Percentiles rank a stretch among this genome's conserved stretches.
These are phyloP conservation scores for Colletotrichum scovillei DNA, from an alignment of 2,329 filamentous ascomycete genomes.

Conservation along the genomic window DNA sequence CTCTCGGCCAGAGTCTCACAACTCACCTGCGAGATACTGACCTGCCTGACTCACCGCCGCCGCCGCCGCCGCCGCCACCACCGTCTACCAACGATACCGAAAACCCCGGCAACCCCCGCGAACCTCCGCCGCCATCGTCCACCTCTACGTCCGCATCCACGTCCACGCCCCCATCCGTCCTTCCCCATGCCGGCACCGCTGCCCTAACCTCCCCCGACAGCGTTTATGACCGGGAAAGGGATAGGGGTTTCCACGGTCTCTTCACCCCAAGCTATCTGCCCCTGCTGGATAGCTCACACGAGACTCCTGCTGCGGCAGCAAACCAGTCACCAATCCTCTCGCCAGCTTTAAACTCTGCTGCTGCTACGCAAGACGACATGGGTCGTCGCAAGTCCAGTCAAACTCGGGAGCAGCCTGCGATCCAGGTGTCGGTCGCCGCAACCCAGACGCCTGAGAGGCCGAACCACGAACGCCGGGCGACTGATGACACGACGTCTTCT, in stretches of 20 bases:
- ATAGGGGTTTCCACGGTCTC: constrained; percentile 70
- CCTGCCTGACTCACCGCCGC: constrained; percentile 47
- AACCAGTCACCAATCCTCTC: constrained; percentile 37
- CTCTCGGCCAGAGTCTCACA: constrained; percentile 38
- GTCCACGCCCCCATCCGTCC: constrained; percentile 19
- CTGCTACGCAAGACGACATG: constrained; percentile 16
- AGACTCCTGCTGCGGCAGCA: constrained; percentile 35
- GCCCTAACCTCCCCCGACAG: constrained; percentile 34
- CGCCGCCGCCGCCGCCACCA: constrained; percentile 38
- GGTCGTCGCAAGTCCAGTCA: constrained; percentile 18
- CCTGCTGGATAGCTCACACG: constrained; percentile 62
- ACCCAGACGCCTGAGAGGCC: constrained; percentile 43
- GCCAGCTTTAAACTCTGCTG: constrained; percentile 35
- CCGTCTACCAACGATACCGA: constrained; percentile 38
- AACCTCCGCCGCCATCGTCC: constrained; percentile 20
- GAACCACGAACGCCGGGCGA: constrained; percentile 51
- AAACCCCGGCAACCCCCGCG: constrained; percentile 12
- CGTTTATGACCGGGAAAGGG: constrained; percentile 58
- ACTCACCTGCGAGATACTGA: constrained; percentile 31
- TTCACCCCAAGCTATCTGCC: constrained; percentile 73
- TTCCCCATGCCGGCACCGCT: constrained; percentile 27
- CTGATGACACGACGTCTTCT: constrained; percentile 62
- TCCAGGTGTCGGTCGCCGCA: constrained; percentile 20
- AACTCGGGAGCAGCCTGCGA: not conserved
- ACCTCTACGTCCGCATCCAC: constrained; percentile 20